Evolutionary conservation across 257 asterid genomes (phyloP), one percentile per base, ranked within the genome.

Genomic region (Jacaranda mimosifolia): DNA sequence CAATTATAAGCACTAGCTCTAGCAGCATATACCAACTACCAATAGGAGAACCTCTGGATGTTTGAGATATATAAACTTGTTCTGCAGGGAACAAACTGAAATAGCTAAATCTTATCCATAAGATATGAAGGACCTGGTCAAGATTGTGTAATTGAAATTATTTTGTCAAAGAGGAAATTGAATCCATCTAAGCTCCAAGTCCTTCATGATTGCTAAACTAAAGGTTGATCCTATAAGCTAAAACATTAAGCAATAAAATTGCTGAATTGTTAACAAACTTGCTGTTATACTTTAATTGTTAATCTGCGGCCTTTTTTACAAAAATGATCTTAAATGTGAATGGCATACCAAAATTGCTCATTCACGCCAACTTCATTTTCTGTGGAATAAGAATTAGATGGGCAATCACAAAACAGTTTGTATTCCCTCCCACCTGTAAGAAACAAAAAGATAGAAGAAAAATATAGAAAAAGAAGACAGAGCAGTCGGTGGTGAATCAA

Each of bases 1-100:
- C 38, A 14, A 18, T 7, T 9, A 52, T 36, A 74, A 68, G 67
- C 75, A 77, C 39, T 57, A 73, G 46, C 45, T 40, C 56, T 7
- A 43, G 58, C 63, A 75, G 36, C 4, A 68, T 57, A 52, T 67
- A 52, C 57, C 73, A 77, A 36, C 52, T 67, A 26, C 32, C 32
- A 26, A 68, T n/a, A 17, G 59, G 74, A 63, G 71, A 75, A 60
- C 66, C 75, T 74, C 57, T 45, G 10, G 39, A 51, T 77, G 64
- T 73, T 19, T n/a, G 46, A 53, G 38, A 63, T 49, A 69, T 65
- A 51, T 4, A n/a, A 74, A 49, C 60, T 68, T 59, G 48, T 46
- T 11, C 38, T 3, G 17, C 35, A 18, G 46, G 65, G 56, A 42
- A 72, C 32, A n/a, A 40, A 42, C 49, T 32, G 65, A 72, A 56